Evolutionary conservation across 2,329 filamentous ascomycete species (phyloP).

Genomic region (Colletotrichum cuscutae): DNA sequence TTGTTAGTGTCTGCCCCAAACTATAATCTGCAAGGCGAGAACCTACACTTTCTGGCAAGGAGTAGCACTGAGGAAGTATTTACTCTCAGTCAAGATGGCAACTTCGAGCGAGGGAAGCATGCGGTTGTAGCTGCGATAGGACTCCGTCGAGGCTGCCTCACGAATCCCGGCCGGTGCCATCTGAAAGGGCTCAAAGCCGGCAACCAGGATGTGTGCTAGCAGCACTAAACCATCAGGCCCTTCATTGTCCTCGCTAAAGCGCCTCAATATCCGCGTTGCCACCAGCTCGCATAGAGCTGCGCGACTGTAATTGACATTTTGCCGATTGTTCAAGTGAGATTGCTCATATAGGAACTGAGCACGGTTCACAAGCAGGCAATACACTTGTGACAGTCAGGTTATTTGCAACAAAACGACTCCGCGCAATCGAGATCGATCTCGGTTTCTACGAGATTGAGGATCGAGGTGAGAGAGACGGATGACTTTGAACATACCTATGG

Average conservation of each 20-base stretch:
- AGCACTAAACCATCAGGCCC: constrained; percentile 77
- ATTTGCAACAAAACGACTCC: not conserved
- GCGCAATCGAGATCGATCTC: not conserved
- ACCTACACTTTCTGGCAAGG: constrained; percentile 79
- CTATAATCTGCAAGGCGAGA: constrained; percentile 53
- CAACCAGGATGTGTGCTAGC: constrained; percentile 82
- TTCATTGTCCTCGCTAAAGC: constrained; percentile 81
- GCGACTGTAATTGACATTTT: constrained; percentile 83
- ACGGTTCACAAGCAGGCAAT: constrained; percentile 85
- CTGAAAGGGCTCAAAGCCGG: constrained; percentile 87
- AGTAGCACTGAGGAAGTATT: constrained; percentile 79
- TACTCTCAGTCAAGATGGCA: constrained; percentile 85
- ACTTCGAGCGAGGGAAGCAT: constrained; percentile 84
- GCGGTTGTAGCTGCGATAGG: constrained; percentile 60
- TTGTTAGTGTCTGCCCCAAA: constrained; percentile 49
- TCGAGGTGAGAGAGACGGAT: not conserved
- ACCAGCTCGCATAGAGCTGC: constrained; percentile 84
- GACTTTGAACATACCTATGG: constrained; percentile 65
- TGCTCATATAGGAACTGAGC: constrained; percentile 84
- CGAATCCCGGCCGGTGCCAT: constrained; percentile 77
- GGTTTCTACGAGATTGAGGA: not conserved
- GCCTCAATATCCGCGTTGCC: constrained; percentile 79
- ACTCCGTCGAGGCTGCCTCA: constrained; percentile 62
- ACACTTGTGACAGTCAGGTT: constrained; percentile 63
- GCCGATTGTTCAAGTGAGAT: constrained; percentile 77